phyloP scores from a whole-genome alignment of 2,329 filamentous ascomycete species.

The Gaeumannomyces tritici region DNA sequence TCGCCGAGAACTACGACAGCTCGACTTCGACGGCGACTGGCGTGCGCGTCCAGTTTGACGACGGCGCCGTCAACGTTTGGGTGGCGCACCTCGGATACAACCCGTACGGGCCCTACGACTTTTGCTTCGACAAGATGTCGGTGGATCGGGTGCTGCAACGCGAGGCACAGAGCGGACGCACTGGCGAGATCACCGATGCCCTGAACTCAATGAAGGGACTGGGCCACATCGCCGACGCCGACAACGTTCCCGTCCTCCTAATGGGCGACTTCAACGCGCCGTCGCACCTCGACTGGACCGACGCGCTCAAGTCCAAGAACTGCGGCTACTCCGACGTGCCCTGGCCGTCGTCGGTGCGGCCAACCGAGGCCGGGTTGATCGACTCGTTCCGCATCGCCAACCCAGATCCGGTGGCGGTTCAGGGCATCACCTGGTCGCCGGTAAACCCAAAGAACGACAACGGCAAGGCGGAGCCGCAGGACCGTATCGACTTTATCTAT shows the following conservation, averaged over 20 bases:
- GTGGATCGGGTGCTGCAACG: conserved; percentile 21
- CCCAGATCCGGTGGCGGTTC: conserved; percentile 21
- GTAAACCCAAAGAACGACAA: conserved; percentile 21
- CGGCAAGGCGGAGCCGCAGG: conserved; percentile 23
- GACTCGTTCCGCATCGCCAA: conserved; percentile 28
- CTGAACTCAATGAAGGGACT: conserved; percentile 19
- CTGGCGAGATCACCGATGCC: conserved; percentile 25
- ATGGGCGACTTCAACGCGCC: conserved; percentile 33
- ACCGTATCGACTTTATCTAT: conserved; percentile 33
- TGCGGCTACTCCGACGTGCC: conserved; percentile 22
- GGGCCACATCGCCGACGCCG: conserved; percentile 17
- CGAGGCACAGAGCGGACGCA: conserved; percentile 26
- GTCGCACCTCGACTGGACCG: conserved; percentile 31
- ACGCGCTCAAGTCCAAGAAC: conserved; percentile 20
- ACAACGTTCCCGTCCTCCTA: conserved; percentile 24
- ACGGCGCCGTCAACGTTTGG: conserved; percentile 22
- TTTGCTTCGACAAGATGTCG: conserved; percentile 26
- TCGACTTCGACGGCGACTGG: conserved; percentile 14
- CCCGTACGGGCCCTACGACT: conserved; percentile 33
- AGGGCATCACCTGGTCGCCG: conserved; percentile 31
- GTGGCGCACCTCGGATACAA: conserved; percentile 24
- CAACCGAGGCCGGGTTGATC: conserved; percentile 23
- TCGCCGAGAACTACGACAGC: conserved; percentile 17
- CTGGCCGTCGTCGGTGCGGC: conserved; percentile 28
- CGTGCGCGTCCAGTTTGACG: conserved; percentile 25